Evolutionary conservation across 2,329 filamentous ascomycete genomes (phyloP), one percentile per base, ranked within the genome.

Genomic region (Ophiobolus disseminans): DNA sequence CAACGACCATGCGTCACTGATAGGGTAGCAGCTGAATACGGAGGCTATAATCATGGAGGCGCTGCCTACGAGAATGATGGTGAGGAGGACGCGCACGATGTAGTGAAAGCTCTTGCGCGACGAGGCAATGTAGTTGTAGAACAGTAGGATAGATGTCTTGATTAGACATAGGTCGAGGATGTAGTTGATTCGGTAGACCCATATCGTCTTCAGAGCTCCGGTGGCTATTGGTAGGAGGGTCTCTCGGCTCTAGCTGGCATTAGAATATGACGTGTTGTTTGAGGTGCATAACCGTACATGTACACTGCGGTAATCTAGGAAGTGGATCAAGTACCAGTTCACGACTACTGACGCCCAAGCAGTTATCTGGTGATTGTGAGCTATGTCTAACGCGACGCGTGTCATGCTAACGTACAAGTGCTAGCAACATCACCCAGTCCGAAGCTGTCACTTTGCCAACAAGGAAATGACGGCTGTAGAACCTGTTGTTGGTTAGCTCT

Each of bases 121-220:
- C 13, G 66, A 57, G 6, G 65, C 57, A 22, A 72, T 57, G 40
- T 66, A 55, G 40, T 58, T 55, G 55, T 70, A 72, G 50, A 72
- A 58, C 20, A 68, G 55, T 21, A 72, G 51, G 34, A 72, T 72
- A 8, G 67, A 70, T 17, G 58, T 57, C 40, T 72, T 72, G 53
- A 72, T 62, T 25, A 70, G 48, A 23, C 58, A 59, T 17, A 68
- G 58, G 26, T 61, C 49, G 45, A 70, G 45, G 37, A 70, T 63
- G 41, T 66, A 69, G 42, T 43, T 58, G 1, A 70, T 22, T 16
- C 68, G 59, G 45, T 70, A 69, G 8, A 67, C 56, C 63, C 63
- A 70, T 9, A 62, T 53, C 3, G 44, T 55, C 3, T 69, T 51
- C 2, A 67, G 46, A 2, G 43, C 31, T 13, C 55, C 55, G 1